Base-by-base conservation (phyloP, 352 stramenopile species). In the Globisporangium okanoganense region DNA sequence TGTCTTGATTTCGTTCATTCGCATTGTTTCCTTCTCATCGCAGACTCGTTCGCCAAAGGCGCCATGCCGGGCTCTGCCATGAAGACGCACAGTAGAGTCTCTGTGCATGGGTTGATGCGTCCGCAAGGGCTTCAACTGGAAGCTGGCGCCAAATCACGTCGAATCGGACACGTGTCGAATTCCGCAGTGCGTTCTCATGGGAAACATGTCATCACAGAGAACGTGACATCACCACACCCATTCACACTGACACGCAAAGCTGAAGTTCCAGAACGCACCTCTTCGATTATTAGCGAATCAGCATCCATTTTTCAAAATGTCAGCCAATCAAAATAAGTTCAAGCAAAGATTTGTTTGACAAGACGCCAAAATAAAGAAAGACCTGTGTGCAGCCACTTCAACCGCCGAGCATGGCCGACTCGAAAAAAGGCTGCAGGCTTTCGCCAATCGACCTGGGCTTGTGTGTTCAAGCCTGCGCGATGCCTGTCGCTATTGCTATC, bases 251-350 rank as follows among this genome's bases (percentile, higher is more conserved):
- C 40, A 35, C 27, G 25, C 54, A 27, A 60, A 60, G 24, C 52
- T 60, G 40, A 60, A 60, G 25, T 60, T 43, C 41, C 8, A 22
- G 40, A 60, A 14, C 27, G 27, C n/a, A 41, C 25, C 20, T 27
- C 49, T 41, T 51, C n/a, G 12, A 33, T 31, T 60, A 60, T 52
- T 52, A 43, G 18, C 54, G 38, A 60, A 60, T 60, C 54, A 60
- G 12, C 40, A 22, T n/a, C 8, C 5, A 29, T 9, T 10, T 1
- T 3, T 5, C 8, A 14, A 1, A 20, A 22, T 60, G 43, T 43
- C 25, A 41, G 25, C 54, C 38, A 60, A 52, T 60, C 38, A 58
- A 51, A 33, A n/a, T 16, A 25, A 18, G 7, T 1, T 18, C 2
- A 25, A 25, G 0, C 48, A 31, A 54, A 36, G 25, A 54, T 53